A percentile compares a stretch with the other conserved stretches of the same genome.
Conservation (phyloP, 2,329 filamentous ascomycete genomes). For the Alternaria gansuensis region DNA sequence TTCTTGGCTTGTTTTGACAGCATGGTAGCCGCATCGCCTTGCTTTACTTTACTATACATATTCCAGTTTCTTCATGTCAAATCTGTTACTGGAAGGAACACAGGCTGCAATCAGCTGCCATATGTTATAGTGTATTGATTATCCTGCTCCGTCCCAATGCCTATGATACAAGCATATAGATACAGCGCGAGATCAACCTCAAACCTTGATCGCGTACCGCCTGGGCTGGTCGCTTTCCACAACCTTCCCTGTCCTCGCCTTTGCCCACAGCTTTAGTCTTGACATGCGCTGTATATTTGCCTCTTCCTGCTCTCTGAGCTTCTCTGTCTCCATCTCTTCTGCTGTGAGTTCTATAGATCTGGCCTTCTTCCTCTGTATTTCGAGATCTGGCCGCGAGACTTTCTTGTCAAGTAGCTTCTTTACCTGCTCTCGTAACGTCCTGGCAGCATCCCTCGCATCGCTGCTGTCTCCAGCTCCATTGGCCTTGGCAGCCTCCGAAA, state of each 20-base stretch:
- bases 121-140: slow-evolving; percentile 7
- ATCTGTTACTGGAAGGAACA: neutral
- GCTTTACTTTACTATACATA: neutral
- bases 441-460: slow-evolving; percentile 29
- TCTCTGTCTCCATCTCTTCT: slow-evolving; percentile 18
- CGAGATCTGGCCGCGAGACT: slow-evolving; percentile 15
- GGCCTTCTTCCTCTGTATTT: slow-evolving; percentile 11
- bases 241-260: slow-evolving; percentile 34
- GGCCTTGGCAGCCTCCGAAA: slow-evolving; percentile 13
- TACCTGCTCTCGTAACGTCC: slow-evolving; percentile 38
- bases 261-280: slow-evolving; percentile 49
- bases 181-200: slow-evolving; percentile 14
- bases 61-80: neutral
- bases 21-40: neutral
- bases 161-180: slow-evolving; percentile 35
- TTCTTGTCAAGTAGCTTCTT: slow-evolving; percentile 36
- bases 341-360: slow-evolving; percentile 4
- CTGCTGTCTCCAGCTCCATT: slow-evolving; percentile 19
- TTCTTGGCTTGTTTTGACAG: neutral
- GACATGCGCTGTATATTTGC: slow-evolving; percentile 49
- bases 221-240: slow-evolving; percentile 30
- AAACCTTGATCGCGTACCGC: slow-evolving; percentile 36
- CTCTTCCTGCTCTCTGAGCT: slow-evolving; percentile 16
- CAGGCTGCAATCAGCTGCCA: neutral
- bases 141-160: slow-evolving; percentile 12